These are phyloP conservation scores for Friedmanniomyces simplex DNA, from an alignment of 495 filamentous ascomycete species.

Conservation along the genomic window DNA sequence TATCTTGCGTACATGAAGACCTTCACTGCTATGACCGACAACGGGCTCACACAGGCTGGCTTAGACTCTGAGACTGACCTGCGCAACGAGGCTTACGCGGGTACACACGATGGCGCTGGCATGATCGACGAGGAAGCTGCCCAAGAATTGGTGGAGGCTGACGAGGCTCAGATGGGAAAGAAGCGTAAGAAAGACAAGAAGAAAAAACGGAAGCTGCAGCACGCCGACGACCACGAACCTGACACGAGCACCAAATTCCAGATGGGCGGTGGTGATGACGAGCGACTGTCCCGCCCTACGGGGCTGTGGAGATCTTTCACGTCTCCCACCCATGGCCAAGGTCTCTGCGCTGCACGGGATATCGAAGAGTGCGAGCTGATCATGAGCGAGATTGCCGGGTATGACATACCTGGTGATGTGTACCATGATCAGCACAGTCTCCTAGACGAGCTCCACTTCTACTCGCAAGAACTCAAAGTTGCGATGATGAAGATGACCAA, in stretches of 20 bases:
- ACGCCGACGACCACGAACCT: too few species aligned
- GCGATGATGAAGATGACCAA: too few species aligned
- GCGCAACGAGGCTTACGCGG: background rate
- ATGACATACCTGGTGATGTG: background rate
- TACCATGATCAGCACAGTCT: background rate
- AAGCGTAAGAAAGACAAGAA: too few species aligned
- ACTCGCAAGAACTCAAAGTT: too few species aligned
- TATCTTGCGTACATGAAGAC: background rate
- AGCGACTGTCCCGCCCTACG: too few species aligned
- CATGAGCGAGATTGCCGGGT: background rate
- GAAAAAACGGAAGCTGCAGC: too few species aligned
- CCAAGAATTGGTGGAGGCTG: too few species aligned
- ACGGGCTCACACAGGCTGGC: background rate
- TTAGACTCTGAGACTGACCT: background rate
- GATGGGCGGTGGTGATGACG: too few species aligned
- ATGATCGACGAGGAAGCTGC: too few species aligned
- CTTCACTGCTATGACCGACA: background rate
- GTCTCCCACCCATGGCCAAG: background rate
- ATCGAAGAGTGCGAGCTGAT: background rate
- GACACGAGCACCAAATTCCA: too few species aligned
- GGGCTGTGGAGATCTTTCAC: background rate
- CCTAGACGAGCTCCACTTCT: background rate
- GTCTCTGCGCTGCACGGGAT: background rate
- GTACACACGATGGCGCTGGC: background rate
- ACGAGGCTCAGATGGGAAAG: too few species aligned